Evolutionary conservation across 2,329 filamentous ascomycete species (phyloP).

Genomic region (Neonectria punicea): DNA sequence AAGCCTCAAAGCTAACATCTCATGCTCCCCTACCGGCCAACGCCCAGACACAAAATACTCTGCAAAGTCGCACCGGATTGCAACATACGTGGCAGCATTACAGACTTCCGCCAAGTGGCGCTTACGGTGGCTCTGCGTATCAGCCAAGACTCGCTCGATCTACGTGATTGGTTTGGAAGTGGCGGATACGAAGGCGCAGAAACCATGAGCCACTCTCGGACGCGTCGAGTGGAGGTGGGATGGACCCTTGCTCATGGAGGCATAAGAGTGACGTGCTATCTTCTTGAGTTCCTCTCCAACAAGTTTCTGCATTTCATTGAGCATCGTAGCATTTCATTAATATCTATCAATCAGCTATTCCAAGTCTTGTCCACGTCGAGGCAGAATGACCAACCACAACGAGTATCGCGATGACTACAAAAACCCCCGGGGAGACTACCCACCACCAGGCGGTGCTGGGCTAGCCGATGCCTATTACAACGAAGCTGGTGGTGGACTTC

Average conservation of each 20-base stretch:
- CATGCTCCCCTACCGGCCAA: neutral
- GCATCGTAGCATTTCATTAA: neutral
- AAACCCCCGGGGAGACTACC: constrained; percentile 2
- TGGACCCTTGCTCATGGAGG: neutral
- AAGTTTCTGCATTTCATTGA: neutral
- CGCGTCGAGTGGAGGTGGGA: constrained; percentile 10
- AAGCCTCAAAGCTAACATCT: neutral
- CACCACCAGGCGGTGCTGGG: constrained; percentile 3
- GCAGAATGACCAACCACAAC: constrained; percentile 10
- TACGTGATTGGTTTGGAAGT: constrained; percentile 7
- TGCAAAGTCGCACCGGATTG: neutral
- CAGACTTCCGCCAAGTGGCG: constrained; percentile 8
- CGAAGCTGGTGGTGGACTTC: neutral
- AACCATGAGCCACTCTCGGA: constrained; percentile 14
- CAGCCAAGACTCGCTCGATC: constrained; percentile 5
- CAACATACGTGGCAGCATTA: constrained; percentile 14
- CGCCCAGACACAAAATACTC: neutral
- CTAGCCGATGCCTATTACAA: constrained; percentile 4
- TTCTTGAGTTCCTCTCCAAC: neutral
- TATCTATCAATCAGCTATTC: neutral
- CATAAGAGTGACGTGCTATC: neutral
- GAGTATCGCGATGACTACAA: constrained; percentile 4
- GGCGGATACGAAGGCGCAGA: constrained; percentile 9
- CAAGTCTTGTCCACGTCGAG: neutral
- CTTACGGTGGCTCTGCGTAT: constrained; percentile 13